phyloP scores from a whole-genome alignment of 2,329 filamentous ascomycete genomes.

The Bipolaris sorokiniana region DNA sequence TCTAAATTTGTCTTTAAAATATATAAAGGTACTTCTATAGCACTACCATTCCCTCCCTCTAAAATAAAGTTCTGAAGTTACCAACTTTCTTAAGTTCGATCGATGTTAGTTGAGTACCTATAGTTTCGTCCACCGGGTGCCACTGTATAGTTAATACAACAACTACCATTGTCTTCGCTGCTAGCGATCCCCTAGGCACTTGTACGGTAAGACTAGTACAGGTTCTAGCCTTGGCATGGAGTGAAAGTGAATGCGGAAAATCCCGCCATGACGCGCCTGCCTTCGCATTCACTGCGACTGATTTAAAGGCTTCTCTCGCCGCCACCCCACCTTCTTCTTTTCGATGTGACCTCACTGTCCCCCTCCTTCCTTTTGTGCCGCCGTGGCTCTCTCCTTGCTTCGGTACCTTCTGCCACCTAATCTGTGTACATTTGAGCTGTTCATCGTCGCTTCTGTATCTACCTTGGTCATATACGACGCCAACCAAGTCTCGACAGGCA shows the following conservation, averaged over 20 bases:
- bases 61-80: no score
- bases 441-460: constrained; percentile 42
- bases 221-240: neutral
- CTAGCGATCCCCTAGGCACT: neutral
- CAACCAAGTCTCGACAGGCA: constrained; percentile 33
- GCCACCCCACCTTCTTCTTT: constrained; percentile 21
- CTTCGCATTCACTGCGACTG: constrained; percentile 17
- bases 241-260: constrained; percentile 19
- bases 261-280: constrained; percentile 22
- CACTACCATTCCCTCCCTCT: no score
- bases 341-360: constrained; percentile 13
- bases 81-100: no score
- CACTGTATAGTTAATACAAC: no score
- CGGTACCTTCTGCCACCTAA: constrained; percentile 18
- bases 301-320: constrained; percentile 11
- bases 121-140: no score
- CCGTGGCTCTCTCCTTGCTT: constrained; percentile 30
- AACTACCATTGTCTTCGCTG: no score
- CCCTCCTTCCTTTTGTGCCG: constrained; percentile 14
- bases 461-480: constrained; percentile 46
- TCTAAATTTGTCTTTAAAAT: no score
- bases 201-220: neutral
- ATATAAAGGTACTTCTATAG: no score
- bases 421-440: constrained; percentile 35
- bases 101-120: no score